Base-by-base conservation (phyloP, 2,329 filamentous ascomycete genomes). In the Ceratocystis harringtonii region DNA sequence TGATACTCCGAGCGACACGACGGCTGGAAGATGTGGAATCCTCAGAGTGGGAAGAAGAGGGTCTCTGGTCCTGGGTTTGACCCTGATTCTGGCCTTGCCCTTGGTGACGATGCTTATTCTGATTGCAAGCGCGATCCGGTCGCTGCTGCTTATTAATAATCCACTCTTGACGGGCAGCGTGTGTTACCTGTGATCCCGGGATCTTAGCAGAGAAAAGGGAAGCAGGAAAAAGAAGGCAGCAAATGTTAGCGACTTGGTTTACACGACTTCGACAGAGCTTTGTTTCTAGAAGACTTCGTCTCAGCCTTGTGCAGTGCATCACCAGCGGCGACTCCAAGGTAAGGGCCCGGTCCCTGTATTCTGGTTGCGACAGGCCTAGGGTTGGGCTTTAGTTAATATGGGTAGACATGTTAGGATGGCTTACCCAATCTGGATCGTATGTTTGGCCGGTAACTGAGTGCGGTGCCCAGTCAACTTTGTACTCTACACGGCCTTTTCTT, bases 391-490 rank as follows among this genome's bases (percentile, higher is more conserved):
- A 32, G 55, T 8, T 1, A 32, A 19, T 28, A 6, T 8, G 22
- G 36, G 52, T 7, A 10, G 50, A 43, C 17, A n/a, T 25, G 12
- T 58, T 45, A 30, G 36, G 36, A 41, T 5, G 36, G 58, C 64
- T 44, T 64, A 68, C 66, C 66, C 63, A 68, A 15, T 62, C 63
- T 48, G 66, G 66, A n/a, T 64, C 36, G 28, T 61, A 68, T 44
- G 63, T 63, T 57, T 66, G 41, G 30, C 66, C 64, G 12, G 64
- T 68, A 12, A 52, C 62, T 12, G 52, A 48, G 58, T 68, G 41
- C 19, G 63, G 66, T 41, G 63, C 61, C 66, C 66, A 68, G 61
- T 66, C 66, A 22, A 68, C 66, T 36, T 65, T 62, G 57, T 65
- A 68, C 57, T 68, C 52, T 41, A 43, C 17, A 25, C 55, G 52